Evolutionary conservation across 78 protist species (phyloP), one percentile per base, ranked within the genome.

Genomic region (Mantamonas sphyraenae): DNA sequence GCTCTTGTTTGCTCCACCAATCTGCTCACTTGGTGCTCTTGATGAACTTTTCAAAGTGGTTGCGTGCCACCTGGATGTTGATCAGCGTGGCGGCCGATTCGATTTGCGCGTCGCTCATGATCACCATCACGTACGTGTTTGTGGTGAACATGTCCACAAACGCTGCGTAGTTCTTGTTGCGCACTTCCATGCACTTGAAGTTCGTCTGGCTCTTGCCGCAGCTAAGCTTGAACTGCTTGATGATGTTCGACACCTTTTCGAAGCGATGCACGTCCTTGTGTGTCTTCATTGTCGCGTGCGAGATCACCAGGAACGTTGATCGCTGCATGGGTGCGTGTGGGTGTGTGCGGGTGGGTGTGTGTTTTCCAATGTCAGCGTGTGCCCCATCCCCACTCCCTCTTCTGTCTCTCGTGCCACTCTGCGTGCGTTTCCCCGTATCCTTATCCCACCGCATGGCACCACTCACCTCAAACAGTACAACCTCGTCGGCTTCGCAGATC

Each of bases 61-160:
- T 19, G 12, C 87, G 75, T 14, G 87, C 87, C 22, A 28, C 40
- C 30, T 8, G 28, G 10, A 81, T 75, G 65, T 81, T 81, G 33
- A 75, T 30, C 37, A 55, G 61, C 1, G 76, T 70, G 2, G 81
- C 74, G 2, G 86, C 81, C 24, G 72, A 30, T 20, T 68, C 76
- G 73, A 88, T 76, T 63, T 79, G 42, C 37, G 78, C 86, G 68
- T 93, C 93, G 26, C 93, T 83, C 68, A 82, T 39, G 74, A 95
- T 86, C 26, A 95, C 94, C 98, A 95, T 92, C 65, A 91, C 60
- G 86, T 85, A 91, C 31, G 98, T 95, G 64, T 87, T 95, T 45
- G 85, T 33, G 37, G 98, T 95, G 74, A 95, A 91, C n/a, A 39
- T 77, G n/a, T 95, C 96, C 38, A 93, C 79, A 68, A 88, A 83